Conservation (phyloP, 306 rosid species). For the Vicia faba region DNA sequence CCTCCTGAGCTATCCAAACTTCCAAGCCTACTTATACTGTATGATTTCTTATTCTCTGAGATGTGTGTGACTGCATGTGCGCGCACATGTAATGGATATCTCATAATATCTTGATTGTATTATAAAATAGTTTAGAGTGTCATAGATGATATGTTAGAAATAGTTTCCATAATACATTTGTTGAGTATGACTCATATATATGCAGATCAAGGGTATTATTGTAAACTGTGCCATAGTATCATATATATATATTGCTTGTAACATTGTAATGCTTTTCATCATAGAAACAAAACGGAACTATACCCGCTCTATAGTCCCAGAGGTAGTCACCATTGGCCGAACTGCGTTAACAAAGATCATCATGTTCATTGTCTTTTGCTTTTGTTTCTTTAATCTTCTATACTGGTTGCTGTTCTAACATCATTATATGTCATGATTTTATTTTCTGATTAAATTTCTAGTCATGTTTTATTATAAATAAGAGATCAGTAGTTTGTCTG, state of each 20-base stretch:
- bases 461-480: neutral
- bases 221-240: too few relatives aligned
- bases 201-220: too few relatives aligned
- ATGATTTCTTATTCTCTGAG: slow-evolving; percentile 40
- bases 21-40: slow-evolving; percentile 58
- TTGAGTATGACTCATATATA: too few relatives aligned
- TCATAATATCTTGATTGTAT: neutral
- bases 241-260: neutral
- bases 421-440: neutral
- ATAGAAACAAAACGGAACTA: too few relatives aligned
- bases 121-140: neutral
- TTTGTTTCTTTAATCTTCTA: too few relatives aligned
- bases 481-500: neutral
- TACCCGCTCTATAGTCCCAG: too few relatives aligned
- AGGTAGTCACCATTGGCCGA: too few relatives aligned
- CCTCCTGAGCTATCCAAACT: slow-evolving; percentile 58
- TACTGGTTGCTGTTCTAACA: too few relatives aligned
- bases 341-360: too few relatives aligned
- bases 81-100: neutral
- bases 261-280: too few relatives aligned
- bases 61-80: too few relatives aligned
- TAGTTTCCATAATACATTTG: neutral
- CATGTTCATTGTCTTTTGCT: too few relatives aligned
- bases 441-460: neutral
- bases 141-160: neutral